Evolutionary conservation across 257 asterid genomes (phyloP).

Genomic region (Prunella vulgaris): DNA sequence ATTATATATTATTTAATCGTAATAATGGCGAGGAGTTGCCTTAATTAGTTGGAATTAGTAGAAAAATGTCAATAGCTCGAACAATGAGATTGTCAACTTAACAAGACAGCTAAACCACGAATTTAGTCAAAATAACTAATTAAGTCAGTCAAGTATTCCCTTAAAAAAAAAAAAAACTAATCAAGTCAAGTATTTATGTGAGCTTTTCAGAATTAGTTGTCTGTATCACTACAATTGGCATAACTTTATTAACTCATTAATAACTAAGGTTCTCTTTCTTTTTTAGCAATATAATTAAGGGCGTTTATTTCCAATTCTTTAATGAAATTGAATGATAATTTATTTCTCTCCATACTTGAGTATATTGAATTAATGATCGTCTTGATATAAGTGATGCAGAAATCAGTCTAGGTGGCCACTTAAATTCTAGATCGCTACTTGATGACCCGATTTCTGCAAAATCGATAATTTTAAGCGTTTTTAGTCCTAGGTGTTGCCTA

Average conservation of each 20-base stretch:
- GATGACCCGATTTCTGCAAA: no score
- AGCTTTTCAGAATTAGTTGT: background rate
- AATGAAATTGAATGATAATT: no score
- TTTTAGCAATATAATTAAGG: no score
- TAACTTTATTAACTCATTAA: background rate
- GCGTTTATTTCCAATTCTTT: no score
- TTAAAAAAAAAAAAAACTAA: background rate
- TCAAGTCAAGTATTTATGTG: conserved; percentile 5
- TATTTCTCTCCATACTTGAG: no score
- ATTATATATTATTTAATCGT: background rate
- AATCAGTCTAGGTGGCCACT: no score
- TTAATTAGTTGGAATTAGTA: background rate
- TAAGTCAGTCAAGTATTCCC: conserved; percentile 9
- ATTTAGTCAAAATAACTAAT: background rate
- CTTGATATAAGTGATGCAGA: no score
- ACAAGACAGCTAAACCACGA: background rate
- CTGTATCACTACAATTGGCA: background rate
- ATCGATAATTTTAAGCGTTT: no score
- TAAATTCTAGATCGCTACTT: no score
- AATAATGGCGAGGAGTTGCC: background rate
- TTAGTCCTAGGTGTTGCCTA: no score
- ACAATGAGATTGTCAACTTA: background rate
- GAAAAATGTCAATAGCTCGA: background rate
- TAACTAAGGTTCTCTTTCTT: background rate
- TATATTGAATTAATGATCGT: no score